Percentiles rank a stretch among this genome's conserved stretches.
Evolutionary conservation across 2,329 filamentous ascomycete species (phyloP).

Genomic region (Hypoxylon sp.): DNA sequence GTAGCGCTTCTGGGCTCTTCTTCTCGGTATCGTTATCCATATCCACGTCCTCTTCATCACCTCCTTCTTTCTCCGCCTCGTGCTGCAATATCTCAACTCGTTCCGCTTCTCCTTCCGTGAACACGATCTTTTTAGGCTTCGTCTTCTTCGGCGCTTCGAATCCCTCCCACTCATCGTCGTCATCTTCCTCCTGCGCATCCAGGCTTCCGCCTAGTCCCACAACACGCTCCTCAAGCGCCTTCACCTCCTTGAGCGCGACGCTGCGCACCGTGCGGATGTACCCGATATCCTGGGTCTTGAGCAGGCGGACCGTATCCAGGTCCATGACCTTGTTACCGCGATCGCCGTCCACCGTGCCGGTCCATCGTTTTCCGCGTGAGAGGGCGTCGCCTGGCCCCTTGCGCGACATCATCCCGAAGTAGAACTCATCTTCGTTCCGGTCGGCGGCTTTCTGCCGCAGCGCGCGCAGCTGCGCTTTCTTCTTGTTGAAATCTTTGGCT

Average conservation of each 20-base stretch:
- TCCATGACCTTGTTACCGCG: constrained; percentile 70
- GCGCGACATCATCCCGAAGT: constrained; percentile 77
- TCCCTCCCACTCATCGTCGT: constrained; percentile 50
- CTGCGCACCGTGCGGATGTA: constrained; percentile 76
- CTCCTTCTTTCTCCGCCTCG: constrained; percentile 38
- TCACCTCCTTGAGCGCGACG: constrained; percentile 71
- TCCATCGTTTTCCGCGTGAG: constrained; percentile 66
- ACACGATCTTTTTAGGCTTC: constrained; percentile 66
- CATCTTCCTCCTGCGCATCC: constrained; percentile 48
- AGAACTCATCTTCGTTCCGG: constrained; percentile 81
- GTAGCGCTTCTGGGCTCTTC: constrained; percentile 54
- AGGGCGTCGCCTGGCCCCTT: constrained; percentile 67
- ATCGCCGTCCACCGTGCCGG: constrained; percentile 70
- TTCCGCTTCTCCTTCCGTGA: constrained; percentile 61
- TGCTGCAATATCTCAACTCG: constrained; percentile 51
- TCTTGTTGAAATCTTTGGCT: constrained; percentile 76
- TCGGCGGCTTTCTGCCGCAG: constrained; percentile 74
- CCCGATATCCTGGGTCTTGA: constrained; percentile 78
- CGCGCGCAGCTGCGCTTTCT: constrained; percentile 71
- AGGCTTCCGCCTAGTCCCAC: constrained; percentile 60
- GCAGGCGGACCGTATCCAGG: constrained; percentile 70
- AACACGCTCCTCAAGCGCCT: constrained; percentile 67
- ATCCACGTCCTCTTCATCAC: constrained; percentile 36
- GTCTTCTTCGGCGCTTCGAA: constrained; percentile 41
- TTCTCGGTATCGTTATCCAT: constrained; percentile 56